Conservation (phyloP, 2,329 filamentous ascomycete genomes). For the Fusarium sp. region DNA sequence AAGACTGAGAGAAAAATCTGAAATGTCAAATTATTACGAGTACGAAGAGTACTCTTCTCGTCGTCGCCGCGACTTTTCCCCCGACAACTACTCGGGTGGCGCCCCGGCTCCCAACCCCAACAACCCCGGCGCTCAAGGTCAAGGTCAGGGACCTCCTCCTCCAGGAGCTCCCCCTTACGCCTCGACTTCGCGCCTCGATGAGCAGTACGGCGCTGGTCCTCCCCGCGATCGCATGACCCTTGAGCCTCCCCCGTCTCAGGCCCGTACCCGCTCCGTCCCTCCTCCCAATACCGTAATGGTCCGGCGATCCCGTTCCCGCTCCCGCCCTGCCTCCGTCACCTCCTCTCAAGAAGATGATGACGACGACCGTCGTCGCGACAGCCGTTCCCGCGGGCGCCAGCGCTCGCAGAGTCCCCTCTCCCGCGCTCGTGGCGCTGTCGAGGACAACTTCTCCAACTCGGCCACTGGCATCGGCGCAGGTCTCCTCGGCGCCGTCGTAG, state of each 20-base stretch:
- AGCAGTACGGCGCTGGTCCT: conserved; percentile 32
- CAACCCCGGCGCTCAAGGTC: neutral
- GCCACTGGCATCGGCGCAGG: conserved; percentile 61
- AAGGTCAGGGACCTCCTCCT: conserved; percentile 22
- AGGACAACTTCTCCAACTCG: conserved; percentile 60
- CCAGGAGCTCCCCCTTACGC: conserved; percentile 34
- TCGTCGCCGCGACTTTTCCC: conserved; percentile 44
- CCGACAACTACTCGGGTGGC: conserved; percentile 47
- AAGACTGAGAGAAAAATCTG: neutral
- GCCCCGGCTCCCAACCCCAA: conserved; percentile 25
- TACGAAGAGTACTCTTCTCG: conserved; percentile 42
- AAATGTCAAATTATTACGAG: conserved; percentile 45
- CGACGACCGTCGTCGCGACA: conserved; percentile 38
- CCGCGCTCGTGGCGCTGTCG: conserved; percentile 54
- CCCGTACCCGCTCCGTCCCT: conserved; percentile 49
- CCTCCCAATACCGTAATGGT: conserved; percentile 44
- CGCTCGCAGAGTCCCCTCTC: conserved; percentile 49
- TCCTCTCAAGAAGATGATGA: conserved; percentile 36
- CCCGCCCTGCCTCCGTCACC: conserved; percentile 32
- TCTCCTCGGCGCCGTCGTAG: conserved; percentile 64
- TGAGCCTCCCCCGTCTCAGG: conserved; percentile 38
- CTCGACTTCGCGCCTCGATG: conserved; percentile 40
- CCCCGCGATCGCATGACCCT: conserved; percentile 45
- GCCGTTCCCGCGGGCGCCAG: conserved; percentile 35
- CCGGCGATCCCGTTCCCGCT: conserved; percentile 39